Evolutionary conservation across 1,284 basidiomycete genomes (phyloP).

Genomic region (Trichosporon sp.): DNA sequence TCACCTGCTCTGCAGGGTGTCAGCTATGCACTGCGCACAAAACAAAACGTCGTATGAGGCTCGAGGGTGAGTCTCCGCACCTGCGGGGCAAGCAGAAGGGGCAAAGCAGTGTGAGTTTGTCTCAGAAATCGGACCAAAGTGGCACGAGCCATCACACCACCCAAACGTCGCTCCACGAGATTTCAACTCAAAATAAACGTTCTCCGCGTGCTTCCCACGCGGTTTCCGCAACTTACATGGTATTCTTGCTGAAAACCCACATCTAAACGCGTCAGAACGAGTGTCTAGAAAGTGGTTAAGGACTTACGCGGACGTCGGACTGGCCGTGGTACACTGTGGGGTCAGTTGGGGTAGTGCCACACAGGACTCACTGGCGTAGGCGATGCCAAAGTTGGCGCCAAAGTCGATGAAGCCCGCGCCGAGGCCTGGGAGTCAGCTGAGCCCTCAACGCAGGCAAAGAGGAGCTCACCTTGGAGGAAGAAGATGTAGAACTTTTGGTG

Average conservation of each 20-base stretch:
- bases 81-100: too few relatives aligned
- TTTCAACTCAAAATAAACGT: too few relatives aligned
- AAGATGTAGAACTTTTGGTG: constrained; percentile 45
- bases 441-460: too few relatives aligned
- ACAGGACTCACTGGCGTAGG: constrained; percentile 40
- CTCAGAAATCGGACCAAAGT: neutral
- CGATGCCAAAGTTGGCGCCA: constrained; percentile 49
- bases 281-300: neutral
- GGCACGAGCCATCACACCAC: neutral
- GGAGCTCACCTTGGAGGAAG: constrained; percentile 40
- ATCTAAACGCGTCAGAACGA: constrained; percentile 27
- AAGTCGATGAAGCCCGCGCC: constrained; percentile 37
- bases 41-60: neutral
- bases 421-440: neutral
- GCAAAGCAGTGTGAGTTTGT: too few relatives aligned
- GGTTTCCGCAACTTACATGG: constrained; percentile 32
- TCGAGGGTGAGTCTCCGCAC: too few relatives aligned
- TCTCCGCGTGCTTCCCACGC: too few relatives aligned
- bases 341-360: constrained; percentile 3
- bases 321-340: constrained; percentile 43
- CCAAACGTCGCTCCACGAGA: neutral
- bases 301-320: constrained; percentile 13
- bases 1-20: constrained; percentile 35
- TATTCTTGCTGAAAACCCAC: constrained; percentile 48
- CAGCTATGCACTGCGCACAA: neutral